These are phyloP conservation scores for Cryptosporidium meleagridis DNA, from an alignment of 169 alveolate genomes.

Conservation along the genomic window DNA sequence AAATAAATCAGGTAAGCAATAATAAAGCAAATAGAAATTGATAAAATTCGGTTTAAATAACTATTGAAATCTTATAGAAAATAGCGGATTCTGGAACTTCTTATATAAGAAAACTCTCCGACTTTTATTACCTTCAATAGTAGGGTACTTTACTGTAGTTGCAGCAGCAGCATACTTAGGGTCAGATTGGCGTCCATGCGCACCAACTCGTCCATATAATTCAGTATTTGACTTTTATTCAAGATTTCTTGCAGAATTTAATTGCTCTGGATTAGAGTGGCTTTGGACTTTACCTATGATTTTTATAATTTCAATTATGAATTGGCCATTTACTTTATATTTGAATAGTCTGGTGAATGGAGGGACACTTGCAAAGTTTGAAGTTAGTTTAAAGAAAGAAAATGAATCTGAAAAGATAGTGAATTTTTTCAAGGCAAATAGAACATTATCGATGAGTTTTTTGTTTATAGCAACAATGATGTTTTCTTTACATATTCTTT, in stretches of 20 bases:
- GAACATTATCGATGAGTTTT: background rate
- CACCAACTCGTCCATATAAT: slow-evolving; percentile 38
- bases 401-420: background rate
- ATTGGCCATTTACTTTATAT: slow-evolving; percentile 20
- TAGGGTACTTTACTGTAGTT: slow-evolving; percentile 65
- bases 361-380: background rate
- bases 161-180: slow-evolving; percentile 72
- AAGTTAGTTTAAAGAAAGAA: background rate
- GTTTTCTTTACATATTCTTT: slow-evolving; percentile 4
- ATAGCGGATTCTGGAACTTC: background rate
- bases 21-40: background rate
- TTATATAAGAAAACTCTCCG: slow-evolving; percentile 6
- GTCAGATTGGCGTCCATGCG: slow-evolving; percentile 74
- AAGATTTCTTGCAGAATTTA: slow-evolving; percentile 53
- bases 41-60: background rate
- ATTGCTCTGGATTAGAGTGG: slow-evolving; percentile 70
- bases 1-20: slow-evolving; percentile 36
- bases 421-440: background rate
- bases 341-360: background rate
- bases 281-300: slow-evolving; percentile 72
- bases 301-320: slow-evolving; percentile 10
- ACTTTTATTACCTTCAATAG: slow-evolving; percentile 37
- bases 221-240: slow-evolving; percentile 50
- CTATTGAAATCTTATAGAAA: background rate
- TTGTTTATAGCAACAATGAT: slow-evolving; percentile 2